These are phyloP conservation scores for Phytophthora aleatoria DNA, from an alignment of 352 stramenopile genomes.

Conservation along the genomic window DNA sequence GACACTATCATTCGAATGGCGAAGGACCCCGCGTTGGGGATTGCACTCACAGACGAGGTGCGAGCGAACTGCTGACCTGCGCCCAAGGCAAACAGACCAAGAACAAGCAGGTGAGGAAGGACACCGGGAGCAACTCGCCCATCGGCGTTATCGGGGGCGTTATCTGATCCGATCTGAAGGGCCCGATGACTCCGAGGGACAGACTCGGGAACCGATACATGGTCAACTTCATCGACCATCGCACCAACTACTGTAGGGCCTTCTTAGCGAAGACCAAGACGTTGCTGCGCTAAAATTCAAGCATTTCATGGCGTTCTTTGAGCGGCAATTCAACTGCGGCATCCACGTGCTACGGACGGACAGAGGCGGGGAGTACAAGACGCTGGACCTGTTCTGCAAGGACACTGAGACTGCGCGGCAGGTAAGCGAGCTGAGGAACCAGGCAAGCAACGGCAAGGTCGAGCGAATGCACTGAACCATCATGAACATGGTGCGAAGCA, in stretches of 20 bases:
- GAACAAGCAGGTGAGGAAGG: not conserved
- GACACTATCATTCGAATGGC: not conserved
- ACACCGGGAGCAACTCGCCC: not conserved
- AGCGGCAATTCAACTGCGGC: not conserved
- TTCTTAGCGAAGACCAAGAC: not conserved
- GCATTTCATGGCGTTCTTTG: not conserved
- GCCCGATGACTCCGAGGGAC: not conserved
- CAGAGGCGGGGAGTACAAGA: not conserved
- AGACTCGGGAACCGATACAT: not conserved
- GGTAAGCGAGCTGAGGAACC: not conserved
- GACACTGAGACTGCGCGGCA: not conserved
- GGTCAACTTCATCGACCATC: not conserved
- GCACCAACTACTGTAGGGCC: not conserved
- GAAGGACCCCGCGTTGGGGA: not conserved
- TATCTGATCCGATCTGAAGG: not conserved
- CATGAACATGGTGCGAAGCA: not conserved
- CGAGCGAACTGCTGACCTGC: not conserved
- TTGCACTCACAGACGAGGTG: not conserved
- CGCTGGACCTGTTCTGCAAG: not conserved
- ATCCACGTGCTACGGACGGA: not conserved
- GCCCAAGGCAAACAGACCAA: not conserved
- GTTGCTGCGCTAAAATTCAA: not conserved
- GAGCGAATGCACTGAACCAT: too few species aligned
- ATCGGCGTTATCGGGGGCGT: not conserved
- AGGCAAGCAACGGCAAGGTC: constrained; percentile 1